Conservation (phyloP, 768 basidiomycete species). For the Pleurotus pulmonarius region DNA sequence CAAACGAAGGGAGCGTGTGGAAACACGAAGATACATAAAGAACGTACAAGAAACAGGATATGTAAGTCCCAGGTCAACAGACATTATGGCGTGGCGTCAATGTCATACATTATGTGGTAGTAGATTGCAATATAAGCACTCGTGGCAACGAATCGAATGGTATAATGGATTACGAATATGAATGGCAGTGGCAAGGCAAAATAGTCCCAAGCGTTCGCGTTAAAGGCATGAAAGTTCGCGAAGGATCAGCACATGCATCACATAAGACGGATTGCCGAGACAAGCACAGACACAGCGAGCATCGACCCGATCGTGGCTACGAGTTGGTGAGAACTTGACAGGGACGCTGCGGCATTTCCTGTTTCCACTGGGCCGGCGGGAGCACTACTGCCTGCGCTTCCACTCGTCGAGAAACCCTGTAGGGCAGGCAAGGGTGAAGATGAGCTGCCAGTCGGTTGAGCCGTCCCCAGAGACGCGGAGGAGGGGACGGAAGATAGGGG, state of each 20-base stretch:
- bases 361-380: not conserved
- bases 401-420: not conserved
- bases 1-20: no score
- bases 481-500: not conserved
- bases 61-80: no score
- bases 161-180: no score
- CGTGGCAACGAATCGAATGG: no score
- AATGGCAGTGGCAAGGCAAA: no score
- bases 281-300: not conserved
- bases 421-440: not conserved
- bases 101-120: no score
- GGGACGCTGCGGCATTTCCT: conserved; percentile 3
- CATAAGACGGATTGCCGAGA: not conserved
- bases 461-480: not conserved
- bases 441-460: not conserved
- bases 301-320: not conserved
- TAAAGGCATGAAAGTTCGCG: no score
- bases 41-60: no score
- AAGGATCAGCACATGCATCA: not conserved
- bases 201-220: no score
- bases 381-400: not conserved
- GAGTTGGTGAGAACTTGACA: not conserved
- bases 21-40: no score
- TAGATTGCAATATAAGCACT: no score
- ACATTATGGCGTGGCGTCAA: no score